These are phyloP conservation scores for Schizochytrium sp. DNA, from an alignment of 108 stramenopile genomes.

Conservation along the genomic window DNA sequence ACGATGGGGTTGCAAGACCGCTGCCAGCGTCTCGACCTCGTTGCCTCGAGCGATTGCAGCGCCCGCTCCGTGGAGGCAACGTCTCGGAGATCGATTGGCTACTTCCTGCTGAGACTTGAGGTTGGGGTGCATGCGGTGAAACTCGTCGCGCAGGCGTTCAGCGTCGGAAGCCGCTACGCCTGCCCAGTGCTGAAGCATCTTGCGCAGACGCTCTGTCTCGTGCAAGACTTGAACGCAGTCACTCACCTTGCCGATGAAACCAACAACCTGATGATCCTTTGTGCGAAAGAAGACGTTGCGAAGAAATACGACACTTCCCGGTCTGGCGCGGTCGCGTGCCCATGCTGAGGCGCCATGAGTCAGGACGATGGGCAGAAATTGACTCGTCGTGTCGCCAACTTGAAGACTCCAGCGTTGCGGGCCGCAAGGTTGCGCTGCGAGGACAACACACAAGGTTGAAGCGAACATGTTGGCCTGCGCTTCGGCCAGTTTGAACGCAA, in stretches of 20 bases:
- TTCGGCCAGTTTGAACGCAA: too few relatives aligned
- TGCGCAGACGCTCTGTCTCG: background rate
- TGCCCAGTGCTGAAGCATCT: background rate
- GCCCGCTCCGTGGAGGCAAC: too few relatives aligned
- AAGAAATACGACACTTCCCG: background rate
- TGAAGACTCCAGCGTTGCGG: background rate
- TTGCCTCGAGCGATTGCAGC: background rate
- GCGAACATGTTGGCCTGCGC: too few relatives aligned
- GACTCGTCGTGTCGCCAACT: background rate
- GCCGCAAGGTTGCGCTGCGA: background rate
- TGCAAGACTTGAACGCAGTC: background rate
- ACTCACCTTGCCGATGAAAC: background rate
- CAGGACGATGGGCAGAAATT: background rate
- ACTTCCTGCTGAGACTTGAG: background rate
- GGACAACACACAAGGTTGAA: background rate
- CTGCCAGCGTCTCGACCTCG: background rate
- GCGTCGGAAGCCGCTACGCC: background rate
- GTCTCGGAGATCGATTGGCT: too few relatives aligned
- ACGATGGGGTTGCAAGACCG: background rate
- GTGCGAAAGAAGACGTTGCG: background rate
- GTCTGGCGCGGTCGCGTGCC: background rate
- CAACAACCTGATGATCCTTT: background rate
- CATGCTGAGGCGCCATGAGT: background rate
- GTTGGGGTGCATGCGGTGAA: background rate
- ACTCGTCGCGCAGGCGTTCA: background rate